A percentile compares a stretch with the other conserved stretches of the same genome.
Evolutionary conservation across 345 rosid species (phyloP).

Genomic region (Boechera divaricarpa): DNA sequence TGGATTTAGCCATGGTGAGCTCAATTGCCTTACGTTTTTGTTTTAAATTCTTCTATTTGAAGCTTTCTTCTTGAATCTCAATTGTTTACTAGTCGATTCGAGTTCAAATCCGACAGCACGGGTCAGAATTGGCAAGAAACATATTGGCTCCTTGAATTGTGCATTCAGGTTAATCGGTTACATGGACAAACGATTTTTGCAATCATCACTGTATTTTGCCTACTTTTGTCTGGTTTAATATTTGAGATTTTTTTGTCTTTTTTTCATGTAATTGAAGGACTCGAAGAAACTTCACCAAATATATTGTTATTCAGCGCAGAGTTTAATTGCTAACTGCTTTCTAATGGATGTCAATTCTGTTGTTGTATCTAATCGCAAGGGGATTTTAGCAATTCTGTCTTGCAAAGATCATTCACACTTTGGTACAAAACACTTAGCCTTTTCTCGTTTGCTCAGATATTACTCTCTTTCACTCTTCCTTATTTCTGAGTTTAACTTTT

Average conservation of each 20-base stretch:
- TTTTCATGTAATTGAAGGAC: constrained; percentile 53
- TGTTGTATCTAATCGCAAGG: constrained; percentile 95
- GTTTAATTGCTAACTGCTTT: constrained; percentile 93
- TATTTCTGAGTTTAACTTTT: constrained; percentile 9
- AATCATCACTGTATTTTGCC: no score
- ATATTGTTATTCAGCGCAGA: constrained; percentile 91
- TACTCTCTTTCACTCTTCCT: neutral
- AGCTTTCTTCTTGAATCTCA: no score
- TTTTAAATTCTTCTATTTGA: no score
- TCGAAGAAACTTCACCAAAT: constrained; percentile 80
- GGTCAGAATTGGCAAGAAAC: no score
- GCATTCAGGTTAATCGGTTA: no score
- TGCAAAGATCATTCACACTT: constrained; percentile 67
- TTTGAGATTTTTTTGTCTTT: constrained; percentile 7
- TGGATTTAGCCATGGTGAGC: no score
- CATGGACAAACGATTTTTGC: no score
- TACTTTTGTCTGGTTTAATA: neutral
- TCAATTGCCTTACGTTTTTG: no score
- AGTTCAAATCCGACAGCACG: no score
- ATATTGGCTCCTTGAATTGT: no score
- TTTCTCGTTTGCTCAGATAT: constrained; percentile 9
- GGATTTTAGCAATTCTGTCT: constrained; percentile 87
- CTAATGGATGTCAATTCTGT: constrained; percentile 83
- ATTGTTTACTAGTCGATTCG: no score
- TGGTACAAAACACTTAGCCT: constrained; percentile 47